Base-by-base conservation (phyloP, 805 yeast species). In the Kurtzmaniella fragi region DNA sequence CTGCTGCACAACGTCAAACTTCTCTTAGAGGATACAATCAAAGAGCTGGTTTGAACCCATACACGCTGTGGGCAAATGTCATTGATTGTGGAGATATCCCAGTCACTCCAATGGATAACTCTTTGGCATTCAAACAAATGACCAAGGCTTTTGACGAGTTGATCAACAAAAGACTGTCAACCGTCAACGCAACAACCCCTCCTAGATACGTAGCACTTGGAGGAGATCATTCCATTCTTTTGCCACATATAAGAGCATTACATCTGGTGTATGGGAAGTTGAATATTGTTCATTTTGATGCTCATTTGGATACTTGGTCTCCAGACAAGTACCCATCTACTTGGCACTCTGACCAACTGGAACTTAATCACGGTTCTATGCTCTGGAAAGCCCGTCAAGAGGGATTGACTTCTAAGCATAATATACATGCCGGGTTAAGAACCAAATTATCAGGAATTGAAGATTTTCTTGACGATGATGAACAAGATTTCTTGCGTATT, bases 291-390 rank as follows among this genome's bases (percentile, higher is more conserved):
- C 95, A 86, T 59, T 84, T 86, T 49, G 95, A 86, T 54, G 91
- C 93, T 11, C 95, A 85, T 61, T 70, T 85, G 47, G 95, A 86
- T 57, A 85, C 95, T 4, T 75, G 89, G 91, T 57, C 79, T 45
- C 93, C 95, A 9, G 69, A 75, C 43, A 73, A 79, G 55, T 84
- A 84, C 53, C 84, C 86, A 17, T 64, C 78, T 13, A 75, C 70
- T 52, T 77, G 82, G 82, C 68, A 66, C 49, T 66, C 78, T n/a
- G 71, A 72, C 28, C 74, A 71, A 48, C 64, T 75, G 31, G 78
- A 80, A 36, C 73, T 82, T 58, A 86, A 84, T 31, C 95, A 86
- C 53, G 95, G 95, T 4, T 80, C 93, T 5, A 84, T 86, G 90
- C 68, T 86, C 29, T 85, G 93, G 93, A 73, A 81, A 71, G 91